A percentile compares a stretch with the other conserved stretches of the same genome.
phyloP scores from a whole-genome alignment of 306 rosid genomes.

The Pyrus communis region DNA sequence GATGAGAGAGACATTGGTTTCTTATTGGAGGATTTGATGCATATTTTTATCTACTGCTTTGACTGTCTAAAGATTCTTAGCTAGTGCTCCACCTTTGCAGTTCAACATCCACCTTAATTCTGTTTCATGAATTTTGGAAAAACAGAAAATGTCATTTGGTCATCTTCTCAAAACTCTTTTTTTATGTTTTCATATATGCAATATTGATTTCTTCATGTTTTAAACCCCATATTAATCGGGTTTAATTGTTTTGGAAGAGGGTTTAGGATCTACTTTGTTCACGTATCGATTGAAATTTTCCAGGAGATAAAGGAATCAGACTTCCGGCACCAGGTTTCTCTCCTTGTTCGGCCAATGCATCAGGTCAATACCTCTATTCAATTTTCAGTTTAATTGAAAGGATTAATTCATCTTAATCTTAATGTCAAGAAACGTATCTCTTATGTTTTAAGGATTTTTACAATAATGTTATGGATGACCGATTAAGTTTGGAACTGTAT shows the following conservation, averaged over 20 bases:
- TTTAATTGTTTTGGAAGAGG: not conserved
- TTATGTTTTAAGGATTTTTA: not conserved
- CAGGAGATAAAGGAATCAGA: conserved; percentile 90
- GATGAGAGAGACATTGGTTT: not conserved
- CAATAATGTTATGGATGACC: not conserved
- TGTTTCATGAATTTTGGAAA: not conserved
- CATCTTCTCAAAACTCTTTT: not conserved
- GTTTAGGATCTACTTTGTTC: not conserved
- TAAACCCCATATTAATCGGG: not conserved
- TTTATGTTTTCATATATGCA: not conserved
- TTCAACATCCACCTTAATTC: not conserved
- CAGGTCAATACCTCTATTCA: conserved; percentile 47
- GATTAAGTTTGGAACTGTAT: not conserved
- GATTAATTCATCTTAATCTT: conserved; percentile 1
- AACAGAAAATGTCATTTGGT: not conserved
- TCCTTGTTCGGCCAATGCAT: conserved; percentile 93
- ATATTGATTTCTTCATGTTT: not conserved
- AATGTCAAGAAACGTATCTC: not conserved
- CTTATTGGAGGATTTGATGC: not conserved
- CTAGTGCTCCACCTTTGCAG: not conserved
- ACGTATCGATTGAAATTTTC: conserved; percentile 1
- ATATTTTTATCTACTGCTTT: not conserved
- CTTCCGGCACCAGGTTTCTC: conserved; percentile 85
- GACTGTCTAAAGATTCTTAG: not conserved
- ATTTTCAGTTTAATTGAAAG: not conserved